Percentiles rank a stretch among this genome's conserved stretches.
These are phyloP conservation scores for Aspergillus flavus DNA, from an alignment of 2,329 filamentous ascomycete species.

Conservation along the genomic window DNA sequence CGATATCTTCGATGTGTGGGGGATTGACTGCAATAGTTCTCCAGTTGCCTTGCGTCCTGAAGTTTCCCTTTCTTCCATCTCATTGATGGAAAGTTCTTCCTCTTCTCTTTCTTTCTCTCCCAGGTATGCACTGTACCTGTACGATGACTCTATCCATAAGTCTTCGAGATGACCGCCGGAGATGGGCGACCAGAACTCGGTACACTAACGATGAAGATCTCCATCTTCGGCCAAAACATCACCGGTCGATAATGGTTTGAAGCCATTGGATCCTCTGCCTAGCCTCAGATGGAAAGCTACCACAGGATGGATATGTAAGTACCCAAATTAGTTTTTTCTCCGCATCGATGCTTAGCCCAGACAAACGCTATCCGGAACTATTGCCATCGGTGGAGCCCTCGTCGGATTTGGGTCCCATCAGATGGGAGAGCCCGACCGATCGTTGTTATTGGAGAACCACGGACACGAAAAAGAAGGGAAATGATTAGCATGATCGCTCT, in stretches of 20 bases:
- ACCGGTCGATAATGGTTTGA: background rate
- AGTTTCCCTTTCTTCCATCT: background rate
- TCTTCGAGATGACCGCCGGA: background rate
- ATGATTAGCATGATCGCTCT: constrained; percentile 10
- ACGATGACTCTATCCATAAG: background rate
- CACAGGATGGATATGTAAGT: background rate
- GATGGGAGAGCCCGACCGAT: constrained; percentile 18
- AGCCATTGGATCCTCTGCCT: background rate
- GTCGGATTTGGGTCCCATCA: constrained; percentile 13
- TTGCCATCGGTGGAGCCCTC: constrained; percentile 19
- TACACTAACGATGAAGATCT: background rate
- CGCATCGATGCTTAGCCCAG: constrained; percentile 20
- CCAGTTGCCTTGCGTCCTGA: background rate
- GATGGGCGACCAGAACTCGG: background rate
- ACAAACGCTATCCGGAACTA: constrained; percentile 23
- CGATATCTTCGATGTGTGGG: background rate
- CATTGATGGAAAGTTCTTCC: constrained; percentile 3
- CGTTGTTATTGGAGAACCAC: constrained; percentile 14
- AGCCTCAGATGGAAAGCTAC: constrained; percentile 2
- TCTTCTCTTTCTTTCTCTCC: background rate
- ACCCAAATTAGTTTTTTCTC: constrained; percentile 12
- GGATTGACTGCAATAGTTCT: constrained; percentile 2
- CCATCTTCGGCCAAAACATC: background rate
- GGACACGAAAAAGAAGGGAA: constrained; percentile 2
- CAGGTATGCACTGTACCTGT: background rate